These are phyloP conservation scores for Lactifluus hygrophoroides DNA, from an alignment of 768 basidiomycete species.

Conservation along the genomic window DNA sequence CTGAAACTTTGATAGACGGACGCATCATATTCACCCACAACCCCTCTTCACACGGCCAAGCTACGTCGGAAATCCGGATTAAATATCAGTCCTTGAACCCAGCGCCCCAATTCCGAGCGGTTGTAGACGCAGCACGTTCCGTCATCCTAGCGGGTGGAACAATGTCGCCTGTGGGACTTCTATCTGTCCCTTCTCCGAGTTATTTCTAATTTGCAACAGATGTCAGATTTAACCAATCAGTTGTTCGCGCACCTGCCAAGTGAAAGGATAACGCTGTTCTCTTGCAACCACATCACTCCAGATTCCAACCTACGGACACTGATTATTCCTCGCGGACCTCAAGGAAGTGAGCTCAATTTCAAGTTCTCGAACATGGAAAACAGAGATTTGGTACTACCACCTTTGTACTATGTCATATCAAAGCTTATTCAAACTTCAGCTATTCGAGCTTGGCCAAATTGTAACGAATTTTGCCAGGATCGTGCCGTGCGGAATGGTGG, in stretches of 20 bases:
- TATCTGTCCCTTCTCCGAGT: background rate
- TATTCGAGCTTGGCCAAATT: constrained; percentile 76
- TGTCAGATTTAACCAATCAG: constrained; percentile 78
- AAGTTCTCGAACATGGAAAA: constrained; percentile 70
- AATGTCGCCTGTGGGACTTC: constrained; percentile 80
- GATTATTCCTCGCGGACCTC: constrained; percentile 66
- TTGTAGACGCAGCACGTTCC: constrained; percentile 70
- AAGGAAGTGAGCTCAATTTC: constrained; percentile 68
- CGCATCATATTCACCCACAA: constrained; percentile 46
- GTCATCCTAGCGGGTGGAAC: constrained; percentile 95
- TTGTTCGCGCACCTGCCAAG: constrained; percentile 60
- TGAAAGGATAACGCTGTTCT: constrained; percentile 67
- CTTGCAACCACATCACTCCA: constrained; percentile 91
- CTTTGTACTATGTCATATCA: background rate
- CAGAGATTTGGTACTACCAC: constrained; percentile 36
- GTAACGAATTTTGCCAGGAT: constrained; percentile 71
- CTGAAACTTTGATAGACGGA: constrained; percentile 46
- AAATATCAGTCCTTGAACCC: constrained; percentile 94
- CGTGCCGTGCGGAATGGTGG: constrained; percentile 81
- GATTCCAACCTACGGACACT: constrained; percentile 66
- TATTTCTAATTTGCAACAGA: constrained; percentile 37
- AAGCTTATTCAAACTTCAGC: constrained; percentile 32
- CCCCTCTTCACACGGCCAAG: constrained; percentile 32
- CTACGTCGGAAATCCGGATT: constrained; percentile 39
- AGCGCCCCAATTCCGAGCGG: constrained; percentile 74